phyloP scores from a whole-genome alignment of 2,329 filamentous ascomycete species.

The Elsinoe australis region DNA sequence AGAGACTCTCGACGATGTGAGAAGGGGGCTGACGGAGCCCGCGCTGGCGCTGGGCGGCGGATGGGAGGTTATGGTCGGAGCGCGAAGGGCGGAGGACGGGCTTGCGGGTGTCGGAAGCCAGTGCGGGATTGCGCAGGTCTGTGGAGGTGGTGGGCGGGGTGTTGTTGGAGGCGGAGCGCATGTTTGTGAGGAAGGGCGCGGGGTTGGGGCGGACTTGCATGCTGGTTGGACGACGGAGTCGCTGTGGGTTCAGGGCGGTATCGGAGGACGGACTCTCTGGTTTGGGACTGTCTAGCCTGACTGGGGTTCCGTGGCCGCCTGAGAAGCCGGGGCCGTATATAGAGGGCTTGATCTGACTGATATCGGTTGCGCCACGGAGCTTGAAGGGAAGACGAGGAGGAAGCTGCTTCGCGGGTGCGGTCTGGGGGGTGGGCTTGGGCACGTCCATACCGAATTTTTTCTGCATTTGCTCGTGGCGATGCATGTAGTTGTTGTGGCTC shows the following conservation, averaged over 20 bases:
- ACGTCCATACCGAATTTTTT: constrained; percentile 3
- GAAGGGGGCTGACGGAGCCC: background rate
- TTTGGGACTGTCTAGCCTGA: too few relatives aligned
- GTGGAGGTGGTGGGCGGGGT: too few relatives aligned
- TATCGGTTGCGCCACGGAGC: constrained; percentile 17
- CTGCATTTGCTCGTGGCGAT: constrained; percentile 7
- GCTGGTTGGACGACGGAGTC: constrained; percentile 36
- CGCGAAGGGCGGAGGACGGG: constrained; percentile 17
- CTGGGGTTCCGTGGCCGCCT: background rate
- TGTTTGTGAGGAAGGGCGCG: constrained; percentile 37
- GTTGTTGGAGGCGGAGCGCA: constrained; percentile 26
- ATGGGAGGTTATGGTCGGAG: background rate
- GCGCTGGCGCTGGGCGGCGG: background rate
- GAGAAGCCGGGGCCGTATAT: constrained; percentile 18
- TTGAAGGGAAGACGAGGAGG: constrained; percentile 14
- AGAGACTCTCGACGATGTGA: background rate
- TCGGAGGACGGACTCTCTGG: too few relatives aligned
- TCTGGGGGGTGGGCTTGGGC: constrained; percentile 22
- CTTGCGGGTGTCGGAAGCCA: constrained; percentile 28
- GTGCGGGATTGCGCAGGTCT: constrained; percentile 24
- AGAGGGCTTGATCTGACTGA: constrained; percentile 1
- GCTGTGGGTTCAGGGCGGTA: background rate
- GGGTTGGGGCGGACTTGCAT: constrained; percentile 38
- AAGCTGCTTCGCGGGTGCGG: constrained; percentile 10
- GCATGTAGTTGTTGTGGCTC: constrained; percentile 11